Evolutionary conservation across 2,329 filamentous ascomycete species (phyloP).

Genomic region (Aurifilum marmelostoma): DNA sequence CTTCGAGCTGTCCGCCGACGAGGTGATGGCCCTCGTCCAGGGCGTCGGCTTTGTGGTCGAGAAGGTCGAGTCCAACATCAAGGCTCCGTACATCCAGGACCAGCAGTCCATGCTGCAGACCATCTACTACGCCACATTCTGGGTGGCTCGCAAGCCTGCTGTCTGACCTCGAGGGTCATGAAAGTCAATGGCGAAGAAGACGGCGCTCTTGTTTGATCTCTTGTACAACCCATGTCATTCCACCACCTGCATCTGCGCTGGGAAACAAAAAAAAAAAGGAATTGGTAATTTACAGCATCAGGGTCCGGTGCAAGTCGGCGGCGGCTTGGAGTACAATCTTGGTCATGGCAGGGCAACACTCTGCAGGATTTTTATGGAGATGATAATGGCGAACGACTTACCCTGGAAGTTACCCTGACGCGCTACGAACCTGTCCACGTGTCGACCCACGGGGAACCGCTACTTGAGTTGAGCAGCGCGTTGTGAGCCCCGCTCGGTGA

Average conservation of each 20-base stretch:
- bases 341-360: background rate
- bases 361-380: background rate
- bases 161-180: background rate
- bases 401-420: background rate
- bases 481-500: background rate
- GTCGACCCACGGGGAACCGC: background rate
- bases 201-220: background rate
- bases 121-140: constrained; percentile 77
- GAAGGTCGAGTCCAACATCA: constrained; percentile 59
- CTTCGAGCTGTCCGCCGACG: constrained; percentile 87
- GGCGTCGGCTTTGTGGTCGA: constrained; percentile 78
- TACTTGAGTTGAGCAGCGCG: background rate
- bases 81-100: constrained; percentile 87
- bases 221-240: background rate
- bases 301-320: background rate
- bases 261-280: no score
- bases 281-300: background rate
- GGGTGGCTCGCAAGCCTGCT: constrained; percentile 76
- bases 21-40: constrained; percentile 77
- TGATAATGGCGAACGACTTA: background rate
- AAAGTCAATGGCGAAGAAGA: background rate
- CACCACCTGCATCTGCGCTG: background rate
- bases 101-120: constrained; percentile 83
- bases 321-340: background rate
- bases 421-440: background rate